These are phyloP conservation scores for Berkeleyomyces basicola DNA, from an alignment of 2,329 filamentous ascomycete genomes.

Conservation along the genomic window DNA sequence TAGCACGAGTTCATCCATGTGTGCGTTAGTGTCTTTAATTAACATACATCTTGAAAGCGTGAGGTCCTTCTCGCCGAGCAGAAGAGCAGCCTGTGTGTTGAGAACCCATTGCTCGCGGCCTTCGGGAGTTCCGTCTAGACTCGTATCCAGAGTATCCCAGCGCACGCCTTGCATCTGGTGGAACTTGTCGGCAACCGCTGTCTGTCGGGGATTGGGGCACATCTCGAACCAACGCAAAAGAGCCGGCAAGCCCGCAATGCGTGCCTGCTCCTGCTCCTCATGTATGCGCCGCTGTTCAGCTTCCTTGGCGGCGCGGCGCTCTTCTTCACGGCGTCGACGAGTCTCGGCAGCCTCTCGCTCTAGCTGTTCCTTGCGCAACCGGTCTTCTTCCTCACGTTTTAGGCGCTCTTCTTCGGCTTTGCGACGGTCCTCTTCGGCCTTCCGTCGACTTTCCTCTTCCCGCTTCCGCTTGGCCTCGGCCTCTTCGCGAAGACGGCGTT, in stretches of 20 bases:
- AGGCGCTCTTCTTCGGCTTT: conserved; percentile 25
- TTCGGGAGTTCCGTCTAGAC: conserved; percentile 33
- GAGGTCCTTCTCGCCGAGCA: conserved; percentile 48
- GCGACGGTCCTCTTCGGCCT: conserved; percentile 23
- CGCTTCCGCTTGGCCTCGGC: conserved; percentile 17
- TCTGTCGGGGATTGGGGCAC: conserved; percentile 33
- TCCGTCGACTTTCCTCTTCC: conserved; percentile 18
- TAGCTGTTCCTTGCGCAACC: conserved; percentile 27
- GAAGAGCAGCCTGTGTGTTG: conserved; percentile 45
- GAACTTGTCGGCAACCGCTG: conserved; percentile 37
- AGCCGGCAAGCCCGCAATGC: conserved; percentile 40
- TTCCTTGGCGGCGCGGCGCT: conserved; percentile 32
- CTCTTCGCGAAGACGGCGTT: conserved; percentile 15
- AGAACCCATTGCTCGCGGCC: conserved; percentile 52
- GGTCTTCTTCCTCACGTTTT: conserved; percentile 30
- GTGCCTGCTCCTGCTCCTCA: conserved; percentile 37
- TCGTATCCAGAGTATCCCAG: conserved; percentile 44
- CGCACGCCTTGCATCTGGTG: conserved; percentile 41
- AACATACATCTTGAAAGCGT: conserved; percentile 41
- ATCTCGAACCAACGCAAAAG: conserved; percentile 44
- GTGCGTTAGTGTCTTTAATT: background rate
- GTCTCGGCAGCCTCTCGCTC: conserved; percentile 35
- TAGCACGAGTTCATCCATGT: background rate
- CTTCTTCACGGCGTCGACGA: conserved; percentile 33
- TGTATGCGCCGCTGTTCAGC: conserved; percentile 33